Evolutionary conservation across 768 basidiomycete genomes (phyloP).

Genomic region (Sarcodon sp.): DNA sequence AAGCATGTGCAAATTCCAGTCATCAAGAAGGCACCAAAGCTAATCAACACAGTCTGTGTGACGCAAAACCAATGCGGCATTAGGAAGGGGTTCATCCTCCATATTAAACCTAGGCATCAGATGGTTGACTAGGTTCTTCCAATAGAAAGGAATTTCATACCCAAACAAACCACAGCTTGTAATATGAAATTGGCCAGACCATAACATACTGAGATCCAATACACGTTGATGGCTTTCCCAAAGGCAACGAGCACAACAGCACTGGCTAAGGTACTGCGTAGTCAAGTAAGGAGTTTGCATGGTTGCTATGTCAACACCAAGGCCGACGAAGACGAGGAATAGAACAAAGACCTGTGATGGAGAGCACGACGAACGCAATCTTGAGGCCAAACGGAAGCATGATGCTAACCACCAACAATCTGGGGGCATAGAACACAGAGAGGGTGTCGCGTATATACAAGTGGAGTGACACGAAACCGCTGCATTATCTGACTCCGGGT

Average conservation of each 20-base stretch:
- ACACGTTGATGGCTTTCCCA: constrained; percentile 25
- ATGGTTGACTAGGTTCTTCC: background rate
- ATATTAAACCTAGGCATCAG: constrained; percentile 38
- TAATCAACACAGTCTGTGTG: constrained; percentile 19
- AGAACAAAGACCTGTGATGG: constrained; percentile 29
- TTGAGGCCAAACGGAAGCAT: constrained; percentile 50
- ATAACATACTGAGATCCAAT: constrained; percentile 38
- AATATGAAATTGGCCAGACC: constrained; percentile 35
- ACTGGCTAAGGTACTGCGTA: constrained; percentile 31
- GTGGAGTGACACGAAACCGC: too few species aligned
- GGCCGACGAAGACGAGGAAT: background rate
- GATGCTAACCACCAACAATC: background rate
- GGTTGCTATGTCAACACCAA: background rate
- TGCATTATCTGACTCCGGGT: too few species aligned
- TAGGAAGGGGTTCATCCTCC: constrained; percentile 43
- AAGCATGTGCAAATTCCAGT: constrained; percentile 13
- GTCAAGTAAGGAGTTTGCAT: constrained; percentile 1
- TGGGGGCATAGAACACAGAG: too few species aligned
- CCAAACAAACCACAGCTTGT: constrained; percentile 47
- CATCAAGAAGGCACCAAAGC: constrained; percentile 2
- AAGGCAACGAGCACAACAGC: constrained; percentile 36
- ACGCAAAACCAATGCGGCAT: constrained; percentile 53
- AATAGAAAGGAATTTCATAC: constrained; percentile 18
- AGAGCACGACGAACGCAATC: constrained; percentile 44
- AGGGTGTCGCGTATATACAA: too few species aligned